Evolutionary conservation across 345 rosid species (phyloP).

Genomic region (Adansonia digitata): DNA sequence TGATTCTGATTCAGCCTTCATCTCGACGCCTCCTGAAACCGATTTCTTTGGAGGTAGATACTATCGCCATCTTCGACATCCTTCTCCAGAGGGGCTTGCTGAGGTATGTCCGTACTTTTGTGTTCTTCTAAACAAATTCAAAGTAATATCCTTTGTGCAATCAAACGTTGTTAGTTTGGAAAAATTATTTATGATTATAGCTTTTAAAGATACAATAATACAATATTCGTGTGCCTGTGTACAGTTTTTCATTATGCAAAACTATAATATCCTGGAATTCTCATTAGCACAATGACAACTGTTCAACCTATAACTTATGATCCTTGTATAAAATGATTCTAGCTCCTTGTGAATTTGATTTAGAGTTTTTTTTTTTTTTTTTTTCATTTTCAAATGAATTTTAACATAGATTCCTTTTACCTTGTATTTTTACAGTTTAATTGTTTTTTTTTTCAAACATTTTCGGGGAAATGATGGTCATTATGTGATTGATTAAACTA

Average conservation of each 20-base stretch:
- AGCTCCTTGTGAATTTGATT: background rate
- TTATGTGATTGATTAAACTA: background rate
- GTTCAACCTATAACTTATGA: background rate
- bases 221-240: too few species aligned
- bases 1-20: constrained; percentile 38
- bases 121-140: background rate
- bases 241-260: background rate
- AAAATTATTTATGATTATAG: background rate
- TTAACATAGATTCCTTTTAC: background rate
- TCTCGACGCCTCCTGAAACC: constrained; percentile 32
- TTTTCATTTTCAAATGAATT: background rate
- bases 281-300: too few species aligned
- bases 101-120: constrained; percentile 47
- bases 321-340: background rate
- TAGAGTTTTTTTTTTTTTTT: background rate
- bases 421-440: background rate
- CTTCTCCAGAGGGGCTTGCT: constrained; percentile 77
- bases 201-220: background rate
- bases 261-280: too few species aligned
- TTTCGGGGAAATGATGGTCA: background rate
- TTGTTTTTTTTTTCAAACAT: background rate
- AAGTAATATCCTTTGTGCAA: background rate
- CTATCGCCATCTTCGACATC: constrained; percentile 65
- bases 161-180: background rate
- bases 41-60: constrained; percentile 49